phyloP scores from a whole-genome alignment of 2,329 filamentous ascomycete genomes.

The Fusarium pseudoanthophilum region DNA sequence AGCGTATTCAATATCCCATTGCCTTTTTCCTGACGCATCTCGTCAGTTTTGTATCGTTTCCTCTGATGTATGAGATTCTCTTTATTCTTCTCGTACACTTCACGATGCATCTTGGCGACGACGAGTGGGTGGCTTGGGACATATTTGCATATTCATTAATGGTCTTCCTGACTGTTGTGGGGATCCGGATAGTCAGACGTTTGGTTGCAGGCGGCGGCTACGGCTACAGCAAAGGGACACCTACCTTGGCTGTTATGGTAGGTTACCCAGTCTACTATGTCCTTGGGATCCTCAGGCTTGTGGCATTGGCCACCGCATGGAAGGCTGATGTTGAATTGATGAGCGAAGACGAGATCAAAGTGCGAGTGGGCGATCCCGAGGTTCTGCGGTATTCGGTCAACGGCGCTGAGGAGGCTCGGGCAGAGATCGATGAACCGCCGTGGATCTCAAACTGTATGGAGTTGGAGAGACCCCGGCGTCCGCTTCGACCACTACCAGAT shows the following conservation, averaged over 20 bases:
- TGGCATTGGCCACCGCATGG: slow-evolving; percentile 15
- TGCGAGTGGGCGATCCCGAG: background rate
- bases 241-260: background rate
- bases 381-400: background rate
- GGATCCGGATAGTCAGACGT: background rate
- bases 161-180: background rate
- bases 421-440: background rate
- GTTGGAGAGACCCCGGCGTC: background rate
- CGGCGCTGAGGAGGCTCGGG: background rate
- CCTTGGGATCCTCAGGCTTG: slow-evolving; percentile 17
- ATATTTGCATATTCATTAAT: background rate
- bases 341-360: background rate
- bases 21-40: slow-evolving; percentile 8
- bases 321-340: background rate
- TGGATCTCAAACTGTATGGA: slow-evolving; percentile 3
- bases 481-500: rapidly evolving
- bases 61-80: slow-evolving; percentile 5
- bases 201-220: background rate
- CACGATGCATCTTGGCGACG: background rate
- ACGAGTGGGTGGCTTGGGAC: background rate
- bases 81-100: background rate
- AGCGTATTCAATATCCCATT: background rate
- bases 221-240: background rate
- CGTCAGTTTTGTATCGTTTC: slow-evolving; percentile 6
- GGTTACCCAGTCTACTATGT: background rate